Percentiles rank a stretch among this genome's conserved stretches.
phyloP scores from a whole-genome alignment of 306 rosid species.

The Prunus campanulata region DNA sequence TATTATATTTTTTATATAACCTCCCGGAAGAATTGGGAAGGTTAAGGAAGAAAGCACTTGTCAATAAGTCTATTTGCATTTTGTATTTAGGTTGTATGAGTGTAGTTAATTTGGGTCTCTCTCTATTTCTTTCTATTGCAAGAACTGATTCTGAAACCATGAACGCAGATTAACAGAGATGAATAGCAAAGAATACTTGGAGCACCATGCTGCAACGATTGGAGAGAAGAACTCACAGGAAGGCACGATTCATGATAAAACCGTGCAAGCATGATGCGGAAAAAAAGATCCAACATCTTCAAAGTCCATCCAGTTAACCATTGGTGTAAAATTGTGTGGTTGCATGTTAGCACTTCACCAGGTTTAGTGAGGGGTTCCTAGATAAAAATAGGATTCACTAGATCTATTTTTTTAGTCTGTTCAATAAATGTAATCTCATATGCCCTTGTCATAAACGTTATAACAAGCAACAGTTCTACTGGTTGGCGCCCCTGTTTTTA shows the following conservation, averaged over 20 bases:
- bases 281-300: background rate
- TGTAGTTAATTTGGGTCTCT: background rate
- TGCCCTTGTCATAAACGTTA: background rate
- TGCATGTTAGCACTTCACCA: background rate
- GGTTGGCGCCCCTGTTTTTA: too few relatives aligned
- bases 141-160: constrained; percentile 11
- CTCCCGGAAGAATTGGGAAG: background rate
- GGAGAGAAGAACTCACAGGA: constrained; percentile 39
- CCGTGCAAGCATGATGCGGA: constrained; percentile 8
- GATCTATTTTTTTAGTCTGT: background rate
- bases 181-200: constrained; percentile 84
- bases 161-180: constrained; percentile 86
- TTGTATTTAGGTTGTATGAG: background rate
- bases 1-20: too few relatives aligned
- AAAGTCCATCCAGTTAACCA: background rate
- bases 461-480: background rate
- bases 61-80: background rate
- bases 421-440: background rate
- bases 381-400: background rate
- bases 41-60: background rate
- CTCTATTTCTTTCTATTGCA: background rate
- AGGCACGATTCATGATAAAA: background rate
- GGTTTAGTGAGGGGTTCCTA: background rate
- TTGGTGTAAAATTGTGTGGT: background rate
- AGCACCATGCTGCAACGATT: constrained; percentile 65